phyloP scores from a whole-genome alignment of 306 rosid species.

The Vigna hirtella region DNA sequence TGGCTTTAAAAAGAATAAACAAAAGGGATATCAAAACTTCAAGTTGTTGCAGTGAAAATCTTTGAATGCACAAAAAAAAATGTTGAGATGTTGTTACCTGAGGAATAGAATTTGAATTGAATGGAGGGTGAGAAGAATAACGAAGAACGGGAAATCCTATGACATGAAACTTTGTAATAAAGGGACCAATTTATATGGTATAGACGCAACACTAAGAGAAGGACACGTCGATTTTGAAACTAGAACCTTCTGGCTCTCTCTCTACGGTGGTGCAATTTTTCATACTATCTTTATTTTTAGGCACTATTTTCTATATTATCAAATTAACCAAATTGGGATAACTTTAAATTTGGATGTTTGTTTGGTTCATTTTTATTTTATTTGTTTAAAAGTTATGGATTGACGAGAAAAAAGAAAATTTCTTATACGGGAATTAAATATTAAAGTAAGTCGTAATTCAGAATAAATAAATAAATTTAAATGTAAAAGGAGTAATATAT shows the following conservation, averaged over 20 bases:
- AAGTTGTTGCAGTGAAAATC: background rate
- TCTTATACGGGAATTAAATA: no score
- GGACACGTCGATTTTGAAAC: conserved; percentile 46
- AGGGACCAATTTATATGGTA: conserved; percentile 7
- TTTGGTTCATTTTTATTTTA: no score
- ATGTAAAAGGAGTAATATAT: no score
- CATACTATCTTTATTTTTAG: no score
- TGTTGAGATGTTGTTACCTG: conserved; percentile 30
- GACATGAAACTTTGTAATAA: background rate
- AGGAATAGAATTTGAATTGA: background rate
- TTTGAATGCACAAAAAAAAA: background rate
- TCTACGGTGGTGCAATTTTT: background rate
- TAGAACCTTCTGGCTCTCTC: conserved; percentile 44
- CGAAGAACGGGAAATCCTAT: background rate
- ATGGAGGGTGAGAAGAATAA: conserved; percentile 13
- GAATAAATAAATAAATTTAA: no score
- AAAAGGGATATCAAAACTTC: background rate
- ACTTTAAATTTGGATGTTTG: no score
- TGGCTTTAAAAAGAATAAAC: background rate
- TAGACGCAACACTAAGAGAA: background rate
- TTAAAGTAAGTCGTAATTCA: no score
- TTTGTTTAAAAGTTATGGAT: no score
- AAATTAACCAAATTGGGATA: no score
- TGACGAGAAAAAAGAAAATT: no score
- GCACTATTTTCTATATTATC: no score